Base-by-base conservation (phyloP, 1,139 yeast genomes). In the Pichia sp. region DNA sequence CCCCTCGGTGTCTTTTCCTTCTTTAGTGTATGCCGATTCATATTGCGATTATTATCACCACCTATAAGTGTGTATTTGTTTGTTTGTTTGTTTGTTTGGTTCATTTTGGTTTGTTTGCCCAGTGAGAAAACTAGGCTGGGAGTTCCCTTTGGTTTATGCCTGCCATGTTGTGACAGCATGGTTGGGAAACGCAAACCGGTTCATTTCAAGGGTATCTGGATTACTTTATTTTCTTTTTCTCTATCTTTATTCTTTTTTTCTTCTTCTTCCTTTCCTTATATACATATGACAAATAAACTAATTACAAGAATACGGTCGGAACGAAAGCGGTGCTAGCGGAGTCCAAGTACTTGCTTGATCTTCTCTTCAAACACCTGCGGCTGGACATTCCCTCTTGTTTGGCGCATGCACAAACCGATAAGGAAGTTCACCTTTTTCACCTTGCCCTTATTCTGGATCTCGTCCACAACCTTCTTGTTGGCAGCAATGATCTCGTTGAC, bases 381-480 rank as follows among this genome's bases (percentile, higher is more conserved):
- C 45, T 77, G 73, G 5, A 84, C 76, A 61, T 78, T 82, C 2
- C 97, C 97, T 59, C 83, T 85, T 1, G 89, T 79, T 56, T 77
- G 74, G 61, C 82, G 80, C 96, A 95, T 90, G 15, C 90, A 96
- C 65, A 81, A 81, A 0, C 98, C 99, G 3, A 93, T 78, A 55
- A 93, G 73, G 64, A 76, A 90, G 64, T 90, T 88, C 34, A 92
- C 68, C 16, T 90, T 81, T 48, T 79, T 80, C 44, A 74, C 71
- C 59, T 78, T 80, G 54, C 85, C 85, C 0, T 90, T 90, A 0
- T 74, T 67, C 38, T 71, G 68, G 19, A 87, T 78, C 51, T 81
- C 81, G 4, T 73, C 71, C 7, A 87, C 87, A 15, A 87, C 81
- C 19, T 78, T 80, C 1, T 77, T 76, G 64, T 88, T 72, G 3